Conservation (phyloP, 2,329 filamentous ascomycete species). For the Monosporascus sp. region DNA sequence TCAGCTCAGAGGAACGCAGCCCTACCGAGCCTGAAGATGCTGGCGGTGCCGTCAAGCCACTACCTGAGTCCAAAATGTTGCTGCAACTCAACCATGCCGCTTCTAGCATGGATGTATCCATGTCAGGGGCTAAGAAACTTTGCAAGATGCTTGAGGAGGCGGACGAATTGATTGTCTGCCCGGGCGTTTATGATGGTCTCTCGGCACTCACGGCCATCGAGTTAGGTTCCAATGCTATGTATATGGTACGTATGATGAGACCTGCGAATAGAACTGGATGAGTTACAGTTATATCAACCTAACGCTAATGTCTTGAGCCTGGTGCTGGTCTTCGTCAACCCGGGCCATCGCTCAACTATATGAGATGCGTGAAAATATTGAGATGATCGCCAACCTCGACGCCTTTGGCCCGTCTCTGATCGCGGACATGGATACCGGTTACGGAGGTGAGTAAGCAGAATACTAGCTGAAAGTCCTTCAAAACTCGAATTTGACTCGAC, state of each 20-base stretch:
- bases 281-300: too few relatives aligned
- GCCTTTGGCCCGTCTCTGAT: slow-evolving; percentile 41
- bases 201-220: slow-evolving; percentile 42
- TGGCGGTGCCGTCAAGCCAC: background rate
- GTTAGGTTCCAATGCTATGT: slow-evolving; percentile 42
- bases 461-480: too few relatives aligned
- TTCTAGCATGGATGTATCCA: slow-evolving; percentile 16
- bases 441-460: slow-evolving; percentile 35
- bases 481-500: too few relatives aligned
- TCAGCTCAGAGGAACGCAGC: too few relatives aligned
- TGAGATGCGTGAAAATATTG: slow-evolving; percentile 47
- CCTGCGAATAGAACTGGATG: too few relatives aligned
- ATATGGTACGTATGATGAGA: slow-evolving; percentile 35
- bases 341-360: slow-evolving; percentile 43
- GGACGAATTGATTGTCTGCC: slow-evolving; percentile 33
- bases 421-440: slow-evolving; percentile 50
- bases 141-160: slow-evolving; percentile 26
- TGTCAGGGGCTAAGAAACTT: slow-evolving; percentile 27
- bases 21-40: background rate
- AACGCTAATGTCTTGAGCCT: slow-evolving; percentile 28
- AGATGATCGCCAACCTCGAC: slow-evolving; percentile 47
- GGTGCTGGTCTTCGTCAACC: slow-evolving; percentile 45
- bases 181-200: slow-evolving; percentile 46
- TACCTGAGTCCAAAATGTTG: slow-evolving; percentile 1
- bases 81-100: slow-evolving; percentile 16